These are phyloP conservation scores for Ophiostoma populinum DNA, from an alignment of 2,329 filamentous ascomycete species.

Conservation along the genomic window DNA sequence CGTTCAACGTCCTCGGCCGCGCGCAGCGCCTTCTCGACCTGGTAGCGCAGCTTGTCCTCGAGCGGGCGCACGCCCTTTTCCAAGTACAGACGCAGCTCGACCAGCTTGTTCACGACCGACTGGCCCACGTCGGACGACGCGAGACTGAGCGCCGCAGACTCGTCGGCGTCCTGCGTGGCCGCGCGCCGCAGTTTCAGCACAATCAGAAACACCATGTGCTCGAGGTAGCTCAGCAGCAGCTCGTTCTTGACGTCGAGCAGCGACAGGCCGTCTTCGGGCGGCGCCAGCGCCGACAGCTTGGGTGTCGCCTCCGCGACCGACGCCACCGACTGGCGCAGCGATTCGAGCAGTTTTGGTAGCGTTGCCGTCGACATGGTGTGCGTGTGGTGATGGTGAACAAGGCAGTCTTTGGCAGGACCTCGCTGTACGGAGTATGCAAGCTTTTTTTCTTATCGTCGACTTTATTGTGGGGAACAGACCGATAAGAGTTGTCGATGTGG, in stretches of 20 bases:
- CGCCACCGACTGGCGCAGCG: conserved; percentile 39
- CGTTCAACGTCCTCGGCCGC: conserved; percentile 61
- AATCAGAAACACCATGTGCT: conserved; percentile 81
- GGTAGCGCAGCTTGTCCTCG: conserved; percentile 81
- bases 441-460: conserved; percentile 9
- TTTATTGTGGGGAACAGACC: conserved; percentile 1
- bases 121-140: conserved; percentile 33
- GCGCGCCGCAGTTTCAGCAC: conserved; percentile 58
- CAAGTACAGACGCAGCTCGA: conserved; percentile 78
- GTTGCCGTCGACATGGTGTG: conserved; percentile 15
- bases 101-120: conserved; percentile 67
- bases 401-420: not conserved
- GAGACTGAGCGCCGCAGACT: conserved; percentile 11
- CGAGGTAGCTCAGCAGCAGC: conserved; percentile 86
- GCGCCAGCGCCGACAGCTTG: conserved; percentile 42
- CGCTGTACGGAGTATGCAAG: not conserved
- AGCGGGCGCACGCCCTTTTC: conserved; percentile 84
- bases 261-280: conserved; percentile 77
- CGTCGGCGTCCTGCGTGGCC: not conserved
- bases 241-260: conserved; percentile 94
- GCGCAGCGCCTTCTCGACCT: conserved; percentile 86
- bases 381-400: not conserved
- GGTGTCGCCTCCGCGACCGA: conserved; percentile 52
- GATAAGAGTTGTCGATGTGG: too few relatives aligned
- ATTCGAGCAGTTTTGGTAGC: conserved; percentile 32